Evolutionary conservation across 352 stramenopile genomes (phyloP), one percentile per base, ranked within the genome.

Genomic region (Poterioochromonas sp.): DNA sequence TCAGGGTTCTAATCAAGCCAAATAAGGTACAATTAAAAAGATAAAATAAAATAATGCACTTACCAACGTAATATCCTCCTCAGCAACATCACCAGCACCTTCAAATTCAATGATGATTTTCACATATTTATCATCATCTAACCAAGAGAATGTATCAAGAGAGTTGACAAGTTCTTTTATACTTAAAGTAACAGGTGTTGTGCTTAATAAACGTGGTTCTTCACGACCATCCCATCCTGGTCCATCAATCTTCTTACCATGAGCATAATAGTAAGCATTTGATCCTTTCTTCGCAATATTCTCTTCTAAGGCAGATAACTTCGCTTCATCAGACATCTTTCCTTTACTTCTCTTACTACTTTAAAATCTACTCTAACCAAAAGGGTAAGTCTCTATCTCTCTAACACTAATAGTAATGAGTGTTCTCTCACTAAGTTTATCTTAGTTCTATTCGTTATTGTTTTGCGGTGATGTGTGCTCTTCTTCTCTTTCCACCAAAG

Each of bases 221-320:
- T 74, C 65, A 39, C 53, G 49, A 34, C 65, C 65, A 74, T 74
- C 65, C 65, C 65, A 74, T 39, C 22, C 20, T 40, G 65, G 65
- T 35, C 65, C 65, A 74, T 53, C 40, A 15, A 54, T 15, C 11
- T 53, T 74, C 3, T 74, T 51, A 3, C 65, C 65, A 39, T 74
- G 65, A 3, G 65, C 65, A n/a, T 74, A 74, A 54, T 74, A 74
- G 32, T 74, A 74, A 18, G 5, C 15, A 54, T 74, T 54, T 8
- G 5, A 34, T 8, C 65, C 65, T 54, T 74, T 74, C 2, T 37
- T 3, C 11, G 20, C 12, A n/a, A 74, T 74, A 74, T 74, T 74
- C 29, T 51, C 65, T 1, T n/a, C 2, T n/a, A 74, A 35, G 15
- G 65, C 65, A 37, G 65, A 74, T 26, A 68, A 8, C 12, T 15